These are phyloP conservation scores for Diplocarpon rosae DNA, from an alignment of 2,329 filamentous ascomycete genomes.

Conservation along the genomic window DNA sequence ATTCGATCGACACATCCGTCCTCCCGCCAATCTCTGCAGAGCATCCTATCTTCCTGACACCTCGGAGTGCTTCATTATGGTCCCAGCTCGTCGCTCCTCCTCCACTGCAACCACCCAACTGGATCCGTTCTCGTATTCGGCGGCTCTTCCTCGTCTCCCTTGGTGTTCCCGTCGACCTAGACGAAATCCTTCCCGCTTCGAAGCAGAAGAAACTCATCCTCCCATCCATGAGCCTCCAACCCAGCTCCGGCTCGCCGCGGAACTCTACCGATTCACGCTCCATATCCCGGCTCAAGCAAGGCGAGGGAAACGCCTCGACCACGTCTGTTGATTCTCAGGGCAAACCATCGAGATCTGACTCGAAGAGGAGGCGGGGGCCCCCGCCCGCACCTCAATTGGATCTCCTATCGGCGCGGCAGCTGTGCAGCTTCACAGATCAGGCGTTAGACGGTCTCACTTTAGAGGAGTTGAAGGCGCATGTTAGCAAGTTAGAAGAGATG, in stretches of 20 bases:
- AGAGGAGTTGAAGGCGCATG: constrained; percentile 61
- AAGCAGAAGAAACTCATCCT: constrained; percentile 97
- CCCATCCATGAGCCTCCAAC: constrained; percentile 55
- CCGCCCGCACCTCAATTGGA: constrained; percentile 67
- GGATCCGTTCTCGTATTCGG: constrained; percentile 91
- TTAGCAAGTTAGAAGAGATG: constrained; percentile 56
- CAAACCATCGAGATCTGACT: constrained; percentile 34
- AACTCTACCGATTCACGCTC: constrained; percentile 41
- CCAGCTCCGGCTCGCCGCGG: constrained; percentile 40
- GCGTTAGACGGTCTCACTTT: constrained; percentile 72
- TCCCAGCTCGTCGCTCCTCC: constrained; percentile 91
- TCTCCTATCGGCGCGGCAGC: constrained; percentile 62
- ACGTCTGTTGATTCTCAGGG: constrained; percentile 50
- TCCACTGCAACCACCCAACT: constrained; percentile 89
- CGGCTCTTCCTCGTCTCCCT: constrained; percentile 92
- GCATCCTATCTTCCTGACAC: constrained; percentile 66
- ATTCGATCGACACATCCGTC: constrained; percentile 40
- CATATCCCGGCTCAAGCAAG: constrained; percentile 22
- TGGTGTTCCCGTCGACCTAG: constrained; percentile 89
- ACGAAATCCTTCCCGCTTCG: constrained; percentile 91
- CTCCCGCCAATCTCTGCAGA: constrained; percentile 34
- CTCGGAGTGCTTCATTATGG: constrained; percentile 85
- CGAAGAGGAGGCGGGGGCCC: constrained; percentile 40
- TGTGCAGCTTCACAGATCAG: constrained; percentile 76
- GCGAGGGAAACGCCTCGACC: constrained; percentile 41